A percentile compares a stretch with the other conserved stretches of the same genome.
phyloP scores from a whole-genome alignment of 306 rosid species.

The Trichosanthes truncata region DNA sequence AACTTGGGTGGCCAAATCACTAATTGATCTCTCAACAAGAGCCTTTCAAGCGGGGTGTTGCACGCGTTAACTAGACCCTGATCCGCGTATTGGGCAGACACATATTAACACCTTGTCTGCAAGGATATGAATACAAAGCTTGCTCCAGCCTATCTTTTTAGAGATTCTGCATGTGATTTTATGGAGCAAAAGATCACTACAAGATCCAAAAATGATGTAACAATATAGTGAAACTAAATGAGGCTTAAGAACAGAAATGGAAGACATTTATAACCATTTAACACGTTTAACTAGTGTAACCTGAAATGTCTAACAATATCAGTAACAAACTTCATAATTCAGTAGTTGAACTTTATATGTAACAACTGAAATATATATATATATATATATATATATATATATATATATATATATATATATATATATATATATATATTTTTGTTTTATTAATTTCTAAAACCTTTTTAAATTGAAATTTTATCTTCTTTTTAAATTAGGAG shows the following conservation, averaged over 20 bases:
- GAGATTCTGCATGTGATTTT: conserved; percentile 41
- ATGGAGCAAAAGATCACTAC: conserved; percentile 3
- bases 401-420: too few relatives aligned
- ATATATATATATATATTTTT: too few relatives aligned
- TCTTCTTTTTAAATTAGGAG: too few relatives aligned
- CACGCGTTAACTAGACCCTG: neutral
- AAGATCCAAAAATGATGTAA: neutral
- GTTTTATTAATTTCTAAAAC: too few relatives aligned
- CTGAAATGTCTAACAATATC: neutral
- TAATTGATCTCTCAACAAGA: neutral
- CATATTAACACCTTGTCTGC: too few relatives aligned
- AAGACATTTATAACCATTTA: neutral
- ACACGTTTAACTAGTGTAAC: neutral
- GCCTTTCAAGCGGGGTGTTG: neutral
- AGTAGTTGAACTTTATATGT: neutral
- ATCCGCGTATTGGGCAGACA: too few relatives aligned
- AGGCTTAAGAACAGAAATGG: neutral
- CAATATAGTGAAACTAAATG: neutral
- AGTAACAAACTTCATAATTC: neutral
- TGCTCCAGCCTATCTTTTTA: conserved; percentile 30
- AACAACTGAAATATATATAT: too few relatives aligned
- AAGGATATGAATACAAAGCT: conserved; percentile 13
- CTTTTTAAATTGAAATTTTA: too few relatives aligned
- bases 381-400: too few relatives aligned
- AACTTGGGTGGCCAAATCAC: neutral